Evolutionary conservation across 768 basidiomycete genomes (phyloP), one percentile per base, ranked within the genome.

Genomic region (Pleurotus tuber-regium): DNA sequence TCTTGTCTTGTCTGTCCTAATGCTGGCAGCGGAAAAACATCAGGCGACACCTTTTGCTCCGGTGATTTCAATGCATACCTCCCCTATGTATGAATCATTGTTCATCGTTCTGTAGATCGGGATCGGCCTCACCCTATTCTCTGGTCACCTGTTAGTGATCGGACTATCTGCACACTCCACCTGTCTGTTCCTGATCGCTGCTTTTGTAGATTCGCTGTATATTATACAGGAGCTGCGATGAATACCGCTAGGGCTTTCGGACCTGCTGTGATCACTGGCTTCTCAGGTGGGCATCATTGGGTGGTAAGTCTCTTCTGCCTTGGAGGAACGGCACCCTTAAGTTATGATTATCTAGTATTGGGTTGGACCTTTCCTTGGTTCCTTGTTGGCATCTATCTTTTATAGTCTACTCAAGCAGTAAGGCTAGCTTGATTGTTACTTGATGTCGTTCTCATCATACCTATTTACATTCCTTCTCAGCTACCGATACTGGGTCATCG

Each of bases 21-120:
- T 87, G 83, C 63, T 87, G 21, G 86, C 86, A 3, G 82, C 80
- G 12, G 86, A 87, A 65, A 87, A 87, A 65, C 85, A 86, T 57
- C 67, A 71, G 23, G 71, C 73, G 2, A 87, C 84, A 1, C 80
- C 85, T 0, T 83, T 86, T 58, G 84, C 84, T 16, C 86, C 86
- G n/a, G 82, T 83, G 24, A 25, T 24, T 19, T 36, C 35, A 36
- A 47, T 4, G 9, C 48, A 18, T 28, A 24, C 28, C 6, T 28
- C n/a, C 24, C 30, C 11, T 10, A 43, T 24, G 1, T 1, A 35
- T 30, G 43, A 35, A 49, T 28, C 50, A 41, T 39, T 44, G 4
- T 18, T 48, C 51, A n/a, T 41, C 38, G 54, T 29, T 14, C 23
- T 35, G 16, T 52, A 82, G 83, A 59, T 86, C 54, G 82, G 85